Conservation (phyloP, 345 rosid genomes). For the Salix dunnii region DNA sequence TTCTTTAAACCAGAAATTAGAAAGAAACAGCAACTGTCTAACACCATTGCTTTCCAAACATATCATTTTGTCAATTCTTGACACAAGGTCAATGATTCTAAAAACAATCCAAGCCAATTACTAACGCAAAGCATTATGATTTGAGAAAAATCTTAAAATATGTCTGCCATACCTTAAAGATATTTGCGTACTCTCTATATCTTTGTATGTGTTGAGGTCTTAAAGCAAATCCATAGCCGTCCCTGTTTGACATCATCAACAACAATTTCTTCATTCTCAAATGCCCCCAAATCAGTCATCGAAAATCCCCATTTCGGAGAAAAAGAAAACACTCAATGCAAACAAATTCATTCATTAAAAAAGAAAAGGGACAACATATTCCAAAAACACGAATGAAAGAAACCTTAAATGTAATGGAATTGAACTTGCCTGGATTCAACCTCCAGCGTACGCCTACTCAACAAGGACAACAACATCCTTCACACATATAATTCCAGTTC, state of each 20-base stretch:
- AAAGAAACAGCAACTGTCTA: background rate
- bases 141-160: background rate
- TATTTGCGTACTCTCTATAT: conserved; percentile 61
- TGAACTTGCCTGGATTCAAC: conserved; percentile 75
- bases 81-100: background rate
- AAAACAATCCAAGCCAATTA: background rate
- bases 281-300: background rate
- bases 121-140: background rate
- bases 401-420: background rate
- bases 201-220: conserved; percentile 90
- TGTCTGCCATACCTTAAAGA: conserved; percentile 51
- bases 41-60: background rate
- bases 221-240: conserved; percentile 86
- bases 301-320: background rate
- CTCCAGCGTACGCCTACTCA: conserved; percentile 91
- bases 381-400: background rate
- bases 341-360: background rate
- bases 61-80: background rate
- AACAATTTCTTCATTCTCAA: background rate
- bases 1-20: background rate
- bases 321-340: background rate
- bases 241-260: conserved; percentile 42
- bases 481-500: conserved; percentile 40
- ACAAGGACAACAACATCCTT: conserved; percentile 95
- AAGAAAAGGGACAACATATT: background rate